Evolutionary conservation across 2,329 filamentous ascomycete genomes (phyloP), one percentile per base, ranked within the genome.

Genomic region (Monilinia polystroma): DNA sequence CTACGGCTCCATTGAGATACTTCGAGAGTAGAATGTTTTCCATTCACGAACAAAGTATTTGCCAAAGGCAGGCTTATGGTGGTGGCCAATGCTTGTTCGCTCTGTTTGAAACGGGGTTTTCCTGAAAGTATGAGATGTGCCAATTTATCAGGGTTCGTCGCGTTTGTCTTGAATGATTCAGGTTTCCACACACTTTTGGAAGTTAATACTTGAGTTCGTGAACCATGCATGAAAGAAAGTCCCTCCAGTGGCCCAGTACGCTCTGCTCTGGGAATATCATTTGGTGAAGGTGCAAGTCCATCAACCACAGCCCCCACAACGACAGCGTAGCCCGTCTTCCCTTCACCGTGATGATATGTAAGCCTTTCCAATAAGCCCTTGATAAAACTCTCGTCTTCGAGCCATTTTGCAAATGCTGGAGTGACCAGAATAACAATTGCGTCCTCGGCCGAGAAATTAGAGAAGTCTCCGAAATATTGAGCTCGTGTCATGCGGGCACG

Each of bases 1-100:
- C 32, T 52, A 41, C 63, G 55, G 29, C 23, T 32, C 82, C 81
- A 84, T 66, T 71, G 76, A 66, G 77, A 80, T 2, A 80, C 78
- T 38, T 84, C 74, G 10, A 91, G 77, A 1, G 87, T 90, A 2
- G 87, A 87, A 1, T 80, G 80, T 35, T 80, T 81, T 56, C 87
- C 89, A 68, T 88, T 94, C 51, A 87, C 85, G 74, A 95, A 95
- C 8, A 92, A 79, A 0, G 92, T 96, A 73, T 92, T 91, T 52
- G 91, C 88, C 35, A 95, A 79, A 2, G 91, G 91, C 2, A 93
- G 67, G 7, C 82, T 75, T 53, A 66, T 43, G 4, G 55, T 41
- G 23, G 47, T 60, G n/a, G 29, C 16, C n/a, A 51, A 60, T 51
- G 58, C 32, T 18, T 38, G 5, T 26, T 60, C 58, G 29, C 43